Evolutionary conservation across 768 basidiomycete genomes (phyloP), one percentile per base, ranked within the genome.

Genomic region (Thelephora aurantiotincta): DNA sequence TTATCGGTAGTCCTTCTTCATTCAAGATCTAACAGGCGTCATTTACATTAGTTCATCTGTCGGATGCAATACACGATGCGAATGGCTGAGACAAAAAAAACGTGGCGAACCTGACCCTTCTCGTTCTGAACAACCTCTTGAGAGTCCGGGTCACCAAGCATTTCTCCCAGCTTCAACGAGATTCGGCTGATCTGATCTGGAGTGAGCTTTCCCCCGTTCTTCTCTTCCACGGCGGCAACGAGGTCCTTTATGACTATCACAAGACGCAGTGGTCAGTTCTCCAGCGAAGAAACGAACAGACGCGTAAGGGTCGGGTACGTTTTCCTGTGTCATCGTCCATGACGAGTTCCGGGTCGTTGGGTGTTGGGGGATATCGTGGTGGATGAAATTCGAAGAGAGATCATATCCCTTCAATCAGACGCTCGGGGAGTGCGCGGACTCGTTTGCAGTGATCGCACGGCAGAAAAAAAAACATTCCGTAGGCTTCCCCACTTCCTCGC

Each of bases 1-100:
- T 68, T 51, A 89, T 80, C 11, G 85, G 85, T 35, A 84, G 72
- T 2, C 83, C 84, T 43, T 89, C 84, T 55, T 86, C 82, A 55
- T 82, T 83, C 35, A 81, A 54, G 46, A 80, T 67, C 84, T 87
- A 20, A n/a, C 34, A 41, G 37, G 18, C 35, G 43, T 23, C n/a
- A 43, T 52, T 50, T 42, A 44, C 44, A 11, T 42, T n/a, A 35
- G 38, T 45, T 54, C 49, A 54, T 53, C 52, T 30, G 50, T 42
- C 26, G 26, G 26, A 30, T 30, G 9, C 26, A 9, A 4, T 30
- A 30, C 26, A 30, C 26, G 26, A 30, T 30, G 9, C 26, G 26
- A 9, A 30, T 30, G 26, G 9, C 26, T 4, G n/a, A 48, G 46
- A 33, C 33, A 19, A 54, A 33, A 47, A 33, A 54, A 9, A 30